Conservation (phyloP, 805 yeast species). For the Lipomyces yamadae region DNA sequence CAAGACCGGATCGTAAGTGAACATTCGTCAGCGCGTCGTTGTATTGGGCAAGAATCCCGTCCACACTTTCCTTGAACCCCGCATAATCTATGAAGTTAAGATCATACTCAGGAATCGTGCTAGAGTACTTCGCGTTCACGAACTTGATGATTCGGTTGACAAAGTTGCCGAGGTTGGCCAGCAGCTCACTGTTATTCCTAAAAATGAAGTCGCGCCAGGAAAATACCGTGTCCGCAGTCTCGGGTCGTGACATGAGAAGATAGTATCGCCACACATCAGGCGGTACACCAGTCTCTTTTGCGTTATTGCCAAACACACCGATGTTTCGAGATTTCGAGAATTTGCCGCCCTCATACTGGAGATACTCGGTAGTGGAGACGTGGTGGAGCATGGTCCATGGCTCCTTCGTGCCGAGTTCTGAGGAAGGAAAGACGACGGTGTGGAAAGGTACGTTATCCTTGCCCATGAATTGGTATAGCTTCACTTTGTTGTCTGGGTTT, state of each 20-base stretch:
- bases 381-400: slow-evolving; percentile 91
- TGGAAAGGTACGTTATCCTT: slow-evolving; percentile 99
- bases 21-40: slow-evolving; percentile 74
- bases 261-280: slow-evolving; percentile 98
- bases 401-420: slow-evolving; percentile 86
- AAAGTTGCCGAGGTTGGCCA: slow-evolving; percentile 96
- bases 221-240: slow-evolving; percentile 92
- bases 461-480: slow-evolving; percentile 97
- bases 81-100: slow-evolving; percentile 55
- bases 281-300: slow-evolving; percentile 87
- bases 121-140: slow-evolving; percentile 86
- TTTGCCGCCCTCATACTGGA: slow-evolving; percentile 97
- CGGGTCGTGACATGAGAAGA: slow-evolving; percentile 90
- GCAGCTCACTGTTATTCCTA: slow-evolving; percentile 87
- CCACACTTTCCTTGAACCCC: slow-evolving; percentile 58
- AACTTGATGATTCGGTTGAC: slow-evolving; percentile 93
- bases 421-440: slow-evolving; percentile 95
- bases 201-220: slow-evolving; percentile 97
- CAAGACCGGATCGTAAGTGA: slow-evolving; percentile 86
- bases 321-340: slow-evolving; percentile 97
- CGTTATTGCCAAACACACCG: slow-evolving; percentile 98
- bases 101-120: slow-evolving; percentile 77
- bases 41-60: slow-evolving; percentile 64
- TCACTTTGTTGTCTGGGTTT: slow-evolving; percentile 76
- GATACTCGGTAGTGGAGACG: slow-evolving; percentile 86